Evolutionary conservation across 2,329 filamentous ascomycete genomes (phyloP).

Genomic region (Blastomyces silverae): DNA sequence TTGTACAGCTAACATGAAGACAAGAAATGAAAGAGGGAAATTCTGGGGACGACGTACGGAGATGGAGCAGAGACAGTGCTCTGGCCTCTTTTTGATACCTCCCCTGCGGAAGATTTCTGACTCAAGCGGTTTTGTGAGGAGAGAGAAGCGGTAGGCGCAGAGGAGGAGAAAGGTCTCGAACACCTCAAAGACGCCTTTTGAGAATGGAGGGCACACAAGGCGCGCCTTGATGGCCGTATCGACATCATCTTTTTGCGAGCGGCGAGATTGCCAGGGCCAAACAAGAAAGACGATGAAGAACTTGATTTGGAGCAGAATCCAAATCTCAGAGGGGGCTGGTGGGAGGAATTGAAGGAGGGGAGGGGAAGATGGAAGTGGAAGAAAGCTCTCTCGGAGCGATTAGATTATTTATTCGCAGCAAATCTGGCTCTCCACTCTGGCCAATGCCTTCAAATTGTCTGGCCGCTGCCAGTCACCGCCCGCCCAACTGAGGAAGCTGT

Average conservation of each 20-base stretch:
- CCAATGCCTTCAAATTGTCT: background rate
- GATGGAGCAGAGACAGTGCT: constrained; percentile 45
- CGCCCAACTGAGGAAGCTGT: background rate
- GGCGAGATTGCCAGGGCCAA: constrained; percentile 33
- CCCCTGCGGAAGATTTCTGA: constrained; percentile 29
- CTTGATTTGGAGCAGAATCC: background rate
- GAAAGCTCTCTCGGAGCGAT: background rate
- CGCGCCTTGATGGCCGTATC: constrained; percentile 44
- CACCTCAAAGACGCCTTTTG: constrained; percentile 31
- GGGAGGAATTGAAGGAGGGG: background rate
- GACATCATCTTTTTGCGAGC: constrained; percentile 42
- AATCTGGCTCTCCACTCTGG: background rate
- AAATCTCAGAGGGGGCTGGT: background rate
- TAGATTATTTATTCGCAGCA: constrained; percentile 3
- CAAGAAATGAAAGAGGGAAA: background rate
- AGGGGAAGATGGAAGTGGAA: background rate
- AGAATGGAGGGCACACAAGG: constrained; percentile 41
- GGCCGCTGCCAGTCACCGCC: constrained; percentile 3
- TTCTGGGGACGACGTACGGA: constrained; percentile 43
- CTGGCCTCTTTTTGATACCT: constrained; percentile 37
- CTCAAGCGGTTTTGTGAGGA: constrained; percentile 42
- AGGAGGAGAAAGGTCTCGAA: constrained; percentile 41
- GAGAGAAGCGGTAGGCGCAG: constrained; percentile 39
- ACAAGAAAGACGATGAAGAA: constrained; percentile 18
- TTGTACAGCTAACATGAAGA: background rate